A percentile compares a stretch with the other conserved stretches of the same genome.
Conservation (phyloP, 805 yeast genomes). For the Ogataea wickerhamii region DNA sequence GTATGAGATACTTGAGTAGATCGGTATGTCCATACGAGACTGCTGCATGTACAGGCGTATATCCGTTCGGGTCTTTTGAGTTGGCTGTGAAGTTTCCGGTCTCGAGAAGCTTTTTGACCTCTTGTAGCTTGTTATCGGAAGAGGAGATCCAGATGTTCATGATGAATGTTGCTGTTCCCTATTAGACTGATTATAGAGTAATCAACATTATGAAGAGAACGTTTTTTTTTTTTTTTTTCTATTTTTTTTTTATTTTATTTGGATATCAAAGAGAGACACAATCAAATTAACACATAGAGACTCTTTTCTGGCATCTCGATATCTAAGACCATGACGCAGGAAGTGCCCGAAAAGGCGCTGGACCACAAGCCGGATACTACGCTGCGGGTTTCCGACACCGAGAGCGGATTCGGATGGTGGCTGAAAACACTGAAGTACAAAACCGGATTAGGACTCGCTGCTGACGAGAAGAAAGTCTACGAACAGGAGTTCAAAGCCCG, state of each 20-base stretch:
- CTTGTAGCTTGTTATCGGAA: conserved; percentile 67
- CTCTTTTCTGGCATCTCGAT: too few relatives aligned
- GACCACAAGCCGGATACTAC: conserved; percentile 12
- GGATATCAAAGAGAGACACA: too few relatives aligned
- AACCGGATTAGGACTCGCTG: conserved; percentile 63
- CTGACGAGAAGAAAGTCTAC: conserved; percentile 49
- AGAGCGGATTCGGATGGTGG: conserved; percentile 68
- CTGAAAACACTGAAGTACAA: conserved; percentile 64
- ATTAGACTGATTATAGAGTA: too few relatives aligned
- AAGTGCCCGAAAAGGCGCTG: too few relatives aligned
- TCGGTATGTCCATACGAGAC: conserved; percentile 85
- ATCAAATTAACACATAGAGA: too few relatives aligned
- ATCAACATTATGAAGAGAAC: too few relatives aligned
- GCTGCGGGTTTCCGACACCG: conserved; percentile 33
- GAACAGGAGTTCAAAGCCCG: conserved; percentile 43
- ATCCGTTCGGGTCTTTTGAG: conserved; percentile 86
- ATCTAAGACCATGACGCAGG: too few relatives aligned
- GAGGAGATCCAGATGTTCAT: conserved; percentile 91
- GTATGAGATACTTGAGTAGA: conserved; percentile 54
- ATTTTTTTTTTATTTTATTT: too few relatives aligned
- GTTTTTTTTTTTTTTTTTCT: too few relatives aligned
- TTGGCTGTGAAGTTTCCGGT: conserved; percentile 58
- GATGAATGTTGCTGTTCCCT: too few relatives aligned
- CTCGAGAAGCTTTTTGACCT: conserved; percentile 55
- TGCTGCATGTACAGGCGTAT: conserved; percentile 97